Evolutionary conservation across 805 yeast genomes (phyloP).

Genomic region (Grigorovia yakushimaensis): DNA sequence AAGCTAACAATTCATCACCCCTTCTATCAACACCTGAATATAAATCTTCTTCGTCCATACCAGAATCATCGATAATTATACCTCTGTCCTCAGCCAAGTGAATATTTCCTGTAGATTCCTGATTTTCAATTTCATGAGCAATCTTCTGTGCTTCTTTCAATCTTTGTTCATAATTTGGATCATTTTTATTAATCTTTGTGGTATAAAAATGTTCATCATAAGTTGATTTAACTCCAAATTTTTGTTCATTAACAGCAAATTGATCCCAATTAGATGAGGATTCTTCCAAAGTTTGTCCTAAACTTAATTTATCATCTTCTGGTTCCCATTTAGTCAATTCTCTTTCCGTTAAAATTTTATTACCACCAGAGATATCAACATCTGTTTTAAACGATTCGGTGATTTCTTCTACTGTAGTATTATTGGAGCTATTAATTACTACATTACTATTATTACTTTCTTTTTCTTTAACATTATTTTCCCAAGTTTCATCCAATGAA

Average conservation of each 20-base stretch:
- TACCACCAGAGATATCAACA: conserved; percentile 61
- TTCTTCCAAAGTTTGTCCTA: conserved; percentile 30
- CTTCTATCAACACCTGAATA: conserved; percentile 82
- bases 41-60: conserved; percentile 90
- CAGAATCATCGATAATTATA: conserved; percentile 62
- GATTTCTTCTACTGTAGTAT: conserved; percentile 2
- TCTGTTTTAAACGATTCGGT: conserved; percentile 60
- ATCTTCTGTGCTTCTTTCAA: conserved; percentile 62
- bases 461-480: conserved; percentile 5
- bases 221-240: conserved; percentile 79
- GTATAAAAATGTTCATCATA: conserved; percentile 82
- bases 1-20: conserved; percentile 28
- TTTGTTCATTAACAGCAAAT: conserved; percentile 79
- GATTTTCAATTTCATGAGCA: conserved; percentile 76
- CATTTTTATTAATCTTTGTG: conserved; percentile 57
- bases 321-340: conserved; percentile 83
- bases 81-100: conserved; percentile 94
- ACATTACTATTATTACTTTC: neutral
- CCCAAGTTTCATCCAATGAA: conserved; percentile 16
- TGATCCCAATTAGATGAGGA: conserved; percentile 66
- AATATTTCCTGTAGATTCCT: conserved; percentile 50
- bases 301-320: conserved; percentile 31
- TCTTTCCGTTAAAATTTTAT: conserved; percentile 42
- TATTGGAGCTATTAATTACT: neutral
- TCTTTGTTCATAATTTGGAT: conserved; percentile 63